Percentiles rank a stretch among this genome's conserved stretches.
Evolutionary conservation across 179 eudicot genomes (phyloP).

Genomic region (Silene noctiflora): DNA sequence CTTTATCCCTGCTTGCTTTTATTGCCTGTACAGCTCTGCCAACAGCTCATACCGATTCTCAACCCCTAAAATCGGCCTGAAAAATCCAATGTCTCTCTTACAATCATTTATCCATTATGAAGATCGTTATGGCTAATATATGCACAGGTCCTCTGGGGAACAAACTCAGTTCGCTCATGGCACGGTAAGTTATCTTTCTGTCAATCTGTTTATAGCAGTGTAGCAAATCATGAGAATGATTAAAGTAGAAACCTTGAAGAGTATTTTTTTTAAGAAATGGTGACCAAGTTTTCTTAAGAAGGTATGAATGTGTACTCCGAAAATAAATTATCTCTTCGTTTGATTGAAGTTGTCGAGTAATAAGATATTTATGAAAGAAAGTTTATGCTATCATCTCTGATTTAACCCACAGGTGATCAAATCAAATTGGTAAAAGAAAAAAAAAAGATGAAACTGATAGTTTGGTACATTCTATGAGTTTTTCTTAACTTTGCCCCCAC

Average conservation of each 20-base stretch:
- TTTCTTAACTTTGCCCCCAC: too few relatives aligned
- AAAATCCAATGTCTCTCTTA: conserved; percentile 51
- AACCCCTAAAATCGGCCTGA: conserved; percentile 49
- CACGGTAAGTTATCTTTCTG: conserved; percentile 47
- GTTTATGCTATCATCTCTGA: neutral
- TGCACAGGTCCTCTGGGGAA: conserved; percentile 34
- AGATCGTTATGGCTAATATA: conserved; percentile 37
- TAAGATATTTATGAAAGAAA: neutral
- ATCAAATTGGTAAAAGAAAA: too few relatives aligned
- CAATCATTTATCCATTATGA: conserved; percentile 34
- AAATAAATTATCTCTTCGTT: neutral
- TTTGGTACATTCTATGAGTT: too few relatives aligned
- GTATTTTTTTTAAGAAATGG: neutral
- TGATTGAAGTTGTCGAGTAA: neutral
- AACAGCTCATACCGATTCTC: conserved; percentile 35
- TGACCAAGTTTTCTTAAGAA: neutral
- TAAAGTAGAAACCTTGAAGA: neutral
- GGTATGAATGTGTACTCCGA: neutral
- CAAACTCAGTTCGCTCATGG: conserved; percentile 41
- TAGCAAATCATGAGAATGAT: neutral
- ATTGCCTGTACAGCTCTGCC: conserved; percentile 50
- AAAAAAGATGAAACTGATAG: too few relatives aligned
- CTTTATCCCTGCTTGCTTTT: conserved; percentile 48
- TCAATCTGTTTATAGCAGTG: conserved; percentile 29
- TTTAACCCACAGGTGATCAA: too few relatives aligned